Base-by-base conservation (phyloP, 2,329 filamentous ascomycete genomes). In the Epichloe scottii region DNA sequence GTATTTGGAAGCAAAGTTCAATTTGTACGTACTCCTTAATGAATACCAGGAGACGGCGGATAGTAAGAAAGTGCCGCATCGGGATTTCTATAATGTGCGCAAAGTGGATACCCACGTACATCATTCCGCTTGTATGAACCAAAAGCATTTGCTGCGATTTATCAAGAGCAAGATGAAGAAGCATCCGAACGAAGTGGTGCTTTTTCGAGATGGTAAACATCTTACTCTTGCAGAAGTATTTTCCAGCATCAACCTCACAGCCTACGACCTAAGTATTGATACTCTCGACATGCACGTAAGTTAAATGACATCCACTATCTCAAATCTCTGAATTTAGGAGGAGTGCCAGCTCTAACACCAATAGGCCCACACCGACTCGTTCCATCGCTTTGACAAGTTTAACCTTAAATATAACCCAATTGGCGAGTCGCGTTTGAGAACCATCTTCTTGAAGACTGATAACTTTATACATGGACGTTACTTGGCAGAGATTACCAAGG, bases 131-230 rank as follows among this genome's bases (percentile, higher is more conserved):
- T 98, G 93, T 66, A 98, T 98, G 93, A 98, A 98, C 64, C 93
- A 98, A 68, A 98, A 98, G 70, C 93, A 98, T 76, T 72, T 98
- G 52, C 74, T 98, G 54, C 88, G 93, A 50, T 98, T 98, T 69
- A 98, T 98, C 74, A 98, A 98, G 71, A 95, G 89, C 70, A 98
- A 98, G 71, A 96, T 98, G 89, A 97, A 96, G 78, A 98, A 95
- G 68, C 93, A 81, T 17, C 89, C 90, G 0, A 87, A 97, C 61
- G 93, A 98, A 70, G 82, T 93, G 34, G 93, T 98, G 6, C 78
- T 98, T 43, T 94, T 83, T 67, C 81, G 93, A 63, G 93, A 98
- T 66, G 91, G 87, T 53, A 95, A 91, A 67, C 82, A 95, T 67
- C 74, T 98, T 59, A 97, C 93, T 0, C 71, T 98, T 53, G 82